phyloP scores from a whole-genome alignment of 805 yeast species.

The Tetrapisispora phaffii region DNA sequence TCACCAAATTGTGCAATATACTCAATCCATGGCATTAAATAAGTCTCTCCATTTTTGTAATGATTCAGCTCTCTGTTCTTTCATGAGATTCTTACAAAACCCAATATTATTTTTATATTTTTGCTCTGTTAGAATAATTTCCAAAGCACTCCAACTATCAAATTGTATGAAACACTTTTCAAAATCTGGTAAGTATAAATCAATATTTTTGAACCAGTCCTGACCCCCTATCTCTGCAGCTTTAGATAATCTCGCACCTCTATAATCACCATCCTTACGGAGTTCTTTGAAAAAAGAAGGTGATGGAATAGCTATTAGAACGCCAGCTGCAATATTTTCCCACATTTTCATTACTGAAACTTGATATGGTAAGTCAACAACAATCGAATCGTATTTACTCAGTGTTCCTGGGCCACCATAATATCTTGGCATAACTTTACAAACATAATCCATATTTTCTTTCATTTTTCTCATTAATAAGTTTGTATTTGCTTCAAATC shows the following conservation, averaged over 20 bases:
- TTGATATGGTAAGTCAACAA: slow-evolving; percentile 8
- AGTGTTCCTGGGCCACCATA: slow-evolving; percentile 8
- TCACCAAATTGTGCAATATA: too few species aligned
- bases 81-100: slow-evolving; percentile 6
- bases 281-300: slow-evolving; percentile 6
- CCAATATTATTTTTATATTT: slow-evolving; percentile 5
- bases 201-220: slow-evolving; percentile 4
- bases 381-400: slow-evolving; percentile 4
- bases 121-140: slow-evolving; percentile 1
- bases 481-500: slow-evolving; percentile 4
- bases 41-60: not conserved
- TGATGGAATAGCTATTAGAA: slow-evolving; percentile 6
- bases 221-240: slow-evolving; percentile 1
- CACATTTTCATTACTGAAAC: slow-evolving; percentile 11
- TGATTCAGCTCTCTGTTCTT: not conserved
- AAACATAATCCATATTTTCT: not conserved
- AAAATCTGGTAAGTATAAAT: slow-evolving; percentile 7
- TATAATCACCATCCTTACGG: slow-evolving; percentile 2
- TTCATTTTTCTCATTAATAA: slow-evolving; percentile 3
- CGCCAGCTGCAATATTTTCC: slow-evolving; percentile 8
- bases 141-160: slow-evolving; percentile 6
- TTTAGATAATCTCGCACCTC: not conserved
- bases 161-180: slow-evolving; percentile 7
- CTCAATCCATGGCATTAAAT: too few species aligned
- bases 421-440: slow-evolving; percentile 3